Base-by-base conservation (phyloP, 306 rosid species). In the Quercus engelmannii region DNA sequence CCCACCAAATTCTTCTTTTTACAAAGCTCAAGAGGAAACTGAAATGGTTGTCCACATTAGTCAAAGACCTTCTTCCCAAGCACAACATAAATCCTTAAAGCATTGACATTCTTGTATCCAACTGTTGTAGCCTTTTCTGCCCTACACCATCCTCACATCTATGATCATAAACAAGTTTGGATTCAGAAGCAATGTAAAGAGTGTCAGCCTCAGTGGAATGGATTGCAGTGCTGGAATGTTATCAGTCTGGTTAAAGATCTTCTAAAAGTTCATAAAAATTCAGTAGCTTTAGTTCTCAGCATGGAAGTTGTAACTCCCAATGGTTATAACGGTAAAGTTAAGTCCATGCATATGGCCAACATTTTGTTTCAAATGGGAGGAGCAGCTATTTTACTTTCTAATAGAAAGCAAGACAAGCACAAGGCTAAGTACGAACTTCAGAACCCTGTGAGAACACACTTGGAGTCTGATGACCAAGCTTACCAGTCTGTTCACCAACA, bases 141-240 rank as follows among this genome's bases (percentile, higher is more conserved):
- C 92, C 96, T 3, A 83, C 91, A 26, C 97, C 94, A 9, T 94
- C 96, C 80, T 92, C 54, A 76, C 97, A 15, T 94, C 94, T 5
- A 86, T 78, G 86, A 65, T 90, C 38, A 84, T 89, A 19, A 89
- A 90, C 85, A 87, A 85, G 80, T 94, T 89, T 68, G 89, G 93
- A 59, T 79, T 92, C n/a, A 58, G 93, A 52, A 92, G 89, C 87
- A 87, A 87, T 21, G 56, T 88, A 35, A 91, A 84, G 85, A 80
- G 93, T 79, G 73, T 85, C 55, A 88, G 78, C 82, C 85, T 90
- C 31, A 73, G 91, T 72, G 96, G 96, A 71, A 94, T 89, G 94
- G 97, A 94, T 15, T 92, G 92, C 75, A 92, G 97, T 71, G 97
- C 96, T 19, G 94, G 94, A 55, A 65, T 90, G 74, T 71, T 87